These are phyloP conservation scores for Hypoxylon rickii DNA, from an alignment of 495 filamentous ascomycete species.

Conservation along the genomic window DNA sequence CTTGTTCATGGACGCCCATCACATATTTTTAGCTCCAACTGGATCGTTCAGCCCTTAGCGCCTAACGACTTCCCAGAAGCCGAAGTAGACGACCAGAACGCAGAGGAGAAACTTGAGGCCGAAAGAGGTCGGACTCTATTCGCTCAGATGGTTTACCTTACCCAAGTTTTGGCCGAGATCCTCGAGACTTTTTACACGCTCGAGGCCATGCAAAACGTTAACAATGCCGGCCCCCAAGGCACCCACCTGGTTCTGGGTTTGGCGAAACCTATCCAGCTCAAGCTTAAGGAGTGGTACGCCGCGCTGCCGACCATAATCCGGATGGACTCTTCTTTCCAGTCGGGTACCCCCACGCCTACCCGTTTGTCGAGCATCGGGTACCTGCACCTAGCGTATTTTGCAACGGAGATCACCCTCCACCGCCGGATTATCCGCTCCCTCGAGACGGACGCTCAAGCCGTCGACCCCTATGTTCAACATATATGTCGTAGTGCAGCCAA, in stretches of 20 bases:
- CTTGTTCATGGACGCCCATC: conserved; percentile 85
- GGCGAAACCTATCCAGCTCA: conserved; percentile 82
- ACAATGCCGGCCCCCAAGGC: conserved; percentile 55
- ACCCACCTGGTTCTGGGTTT: conserved; percentile 68
- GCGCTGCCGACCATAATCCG: conserved; percentile 65
- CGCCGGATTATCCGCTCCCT: conserved; percentile 79
- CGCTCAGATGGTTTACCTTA: conserved; percentile 73
- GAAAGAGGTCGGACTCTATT: conserved; percentile 72
- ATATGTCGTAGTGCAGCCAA: conserved; percentile 93
- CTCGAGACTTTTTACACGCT: conserved; percentile 80
- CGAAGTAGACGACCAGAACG: conserved; percentile 57
- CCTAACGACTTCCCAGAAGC: conserved; percentile 74
- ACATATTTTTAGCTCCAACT: conserved; percentile 79
- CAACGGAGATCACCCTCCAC: conserved; percentile 83
- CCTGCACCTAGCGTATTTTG: conserved; percentile 83
- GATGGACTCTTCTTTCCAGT: conserved; percentile 64
- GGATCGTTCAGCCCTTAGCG: conserved; percentile 74
- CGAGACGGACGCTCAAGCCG: conserved; percentile 44
- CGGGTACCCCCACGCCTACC: conserved; percentile 33
- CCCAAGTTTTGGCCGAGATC: conserved; percentile 76
- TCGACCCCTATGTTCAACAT: conserved; percentile 79
- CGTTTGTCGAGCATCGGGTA: conserved; percentile 69
- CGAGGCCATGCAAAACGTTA: conserved; percentile 58
- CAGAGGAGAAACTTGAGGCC: conserved; percentile 65
- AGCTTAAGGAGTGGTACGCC: conserved; percentile 80